Base-by-base conservation (phyloP, 1,284 basidiomycete species). In the Ceratobasidium sp. region DNA sequence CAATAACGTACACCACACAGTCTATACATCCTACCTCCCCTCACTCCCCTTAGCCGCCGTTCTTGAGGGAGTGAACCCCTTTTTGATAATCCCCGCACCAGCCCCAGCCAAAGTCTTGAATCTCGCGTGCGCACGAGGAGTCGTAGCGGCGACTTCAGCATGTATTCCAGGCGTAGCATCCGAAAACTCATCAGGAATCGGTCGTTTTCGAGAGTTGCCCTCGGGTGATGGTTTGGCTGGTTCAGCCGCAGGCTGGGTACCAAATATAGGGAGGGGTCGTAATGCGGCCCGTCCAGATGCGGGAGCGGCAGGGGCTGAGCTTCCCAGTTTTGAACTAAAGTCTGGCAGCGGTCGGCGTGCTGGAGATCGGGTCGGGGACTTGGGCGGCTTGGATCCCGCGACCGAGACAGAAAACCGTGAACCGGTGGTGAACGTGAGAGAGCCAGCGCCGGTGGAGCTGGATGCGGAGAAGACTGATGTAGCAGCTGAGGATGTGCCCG, bases 131-230 rank as follows among this genome's bases (percentile, higher is more conserved):
- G 70, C 59, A 13, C 70, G 70, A 3, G 70, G 70, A 13, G 67
- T 70, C 23, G 57, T 59, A 4, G 42, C 59, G 1, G 70, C 70
- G 38, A 73, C 57, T 38, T 73, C 70, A 12, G 70, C 70, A 28
- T 73, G 70, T 33, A n/a, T 73, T 4, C 70, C 70, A 3, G 70
- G 70, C 9, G 59, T 73, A 17, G 40, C 15, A 23, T 61, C 48
- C 42, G 70, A 73, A 48, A 73, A 73, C n/a, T 73, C 70, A 42
- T 73, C 70, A 20, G 70, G 70, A 33, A 73, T 73, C 6, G 70
- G 57, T 7, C 70, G 70, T 62, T 73, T 73, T 40, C 70, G 70
- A 2, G 59, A 73, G 23, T 28, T 33, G 57, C 44, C 33, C 15
- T 62, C 70, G 9, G 42, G 70, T 6, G 70, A 61, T 3, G 57